These are phyloP conservation scores for Puccinia hordei DNA, from an alignment of 1,284 basidiomycete genomes.

Conservation along the genomic window DNA sequence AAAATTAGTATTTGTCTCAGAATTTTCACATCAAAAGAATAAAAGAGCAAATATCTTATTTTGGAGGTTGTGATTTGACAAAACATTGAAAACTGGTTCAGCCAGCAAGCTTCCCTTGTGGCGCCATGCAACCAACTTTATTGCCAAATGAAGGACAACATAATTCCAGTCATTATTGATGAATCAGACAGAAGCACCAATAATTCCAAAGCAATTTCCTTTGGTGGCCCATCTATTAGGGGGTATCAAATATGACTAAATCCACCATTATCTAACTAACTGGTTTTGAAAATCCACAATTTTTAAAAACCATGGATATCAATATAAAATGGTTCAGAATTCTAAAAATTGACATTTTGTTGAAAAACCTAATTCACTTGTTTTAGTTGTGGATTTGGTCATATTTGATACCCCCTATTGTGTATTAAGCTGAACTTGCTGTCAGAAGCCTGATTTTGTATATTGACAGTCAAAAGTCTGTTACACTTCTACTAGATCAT, in stretches of 20 bases:
- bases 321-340: no score
- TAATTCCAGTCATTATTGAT: conserved; percentile 20
- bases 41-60: background rate
- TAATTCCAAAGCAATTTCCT: conserved; percentile 8
- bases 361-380: no score
- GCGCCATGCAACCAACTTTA: conserved; percentile 6
- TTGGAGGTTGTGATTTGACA: background rate
- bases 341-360: no score
- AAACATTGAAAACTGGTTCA: background rate
- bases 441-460: background rate
- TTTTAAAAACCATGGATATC: no score
- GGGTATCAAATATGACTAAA: no score
- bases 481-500: background rate
- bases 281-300: no score
- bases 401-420: no score
- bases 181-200: background rate
- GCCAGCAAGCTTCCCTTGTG: conserved; percentile 10
- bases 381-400: no score
- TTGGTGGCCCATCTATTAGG: conserved; percentile 9
- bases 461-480: background rate
- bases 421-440: background rate
- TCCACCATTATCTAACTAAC: no score
- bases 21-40: background rate
- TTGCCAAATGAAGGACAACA: background rate
- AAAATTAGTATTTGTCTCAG: background rate